Conservation (phyloP, 768 basidiomycete species). For the Hygrophorus russula region DNA sequence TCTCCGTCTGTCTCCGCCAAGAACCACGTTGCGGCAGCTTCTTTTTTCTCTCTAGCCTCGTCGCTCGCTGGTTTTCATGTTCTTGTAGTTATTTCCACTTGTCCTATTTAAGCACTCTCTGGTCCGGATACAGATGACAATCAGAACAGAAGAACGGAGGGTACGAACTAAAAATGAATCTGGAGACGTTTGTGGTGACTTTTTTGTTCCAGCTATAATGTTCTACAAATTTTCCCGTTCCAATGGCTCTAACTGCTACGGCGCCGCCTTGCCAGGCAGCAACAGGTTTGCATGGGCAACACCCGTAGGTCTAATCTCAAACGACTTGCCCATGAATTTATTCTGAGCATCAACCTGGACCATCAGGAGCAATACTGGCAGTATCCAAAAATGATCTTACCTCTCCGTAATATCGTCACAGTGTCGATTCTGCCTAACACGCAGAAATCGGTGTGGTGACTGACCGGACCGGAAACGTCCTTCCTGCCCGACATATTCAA, state of each 20-base stretch:
- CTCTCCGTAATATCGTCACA: too few relatives aligned
- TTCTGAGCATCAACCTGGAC: conserved; percentile 88
- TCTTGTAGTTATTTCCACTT: too few relatives aligned
- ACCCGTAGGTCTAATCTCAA: conserved; percentile 95
- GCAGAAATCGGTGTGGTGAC: conserved; percentile 93
- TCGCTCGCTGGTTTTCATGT: too few relatives aligned
- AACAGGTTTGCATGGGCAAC: conserved; percentile 91
- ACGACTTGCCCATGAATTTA: conserved; percentile 92
- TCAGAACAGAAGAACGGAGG: too few relatives aligned
- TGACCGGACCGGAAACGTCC: conserved; percentile 93
- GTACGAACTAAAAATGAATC: conserved; percentile 89
- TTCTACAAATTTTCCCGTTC: conserved; percentile 56
- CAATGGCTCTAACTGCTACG: conserved; percentile 45
- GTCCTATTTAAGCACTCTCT: too few relatives aligned
- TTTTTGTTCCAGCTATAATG: conserved; percentile 97
- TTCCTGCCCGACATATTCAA: conserved; percentile 79
- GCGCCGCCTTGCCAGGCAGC: conserved; percentile 76
- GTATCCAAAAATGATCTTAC: conserved; percentile 20
- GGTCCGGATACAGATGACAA: too few relatives aligned
- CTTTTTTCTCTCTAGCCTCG: too few relatives aligned
- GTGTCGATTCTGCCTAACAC: conserved; percentile 91
- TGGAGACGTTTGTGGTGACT: conserved; percentile 82
- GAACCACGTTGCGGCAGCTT: too few relatives aligned
- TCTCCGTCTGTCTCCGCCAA: too few relatives aligned
- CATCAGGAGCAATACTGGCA: neutral